Evolutionary conservation across 139 green algal species (phyloP), one percentile per base, ranked within the genome.

Genomic region (Asterochloris erici): DNA sequence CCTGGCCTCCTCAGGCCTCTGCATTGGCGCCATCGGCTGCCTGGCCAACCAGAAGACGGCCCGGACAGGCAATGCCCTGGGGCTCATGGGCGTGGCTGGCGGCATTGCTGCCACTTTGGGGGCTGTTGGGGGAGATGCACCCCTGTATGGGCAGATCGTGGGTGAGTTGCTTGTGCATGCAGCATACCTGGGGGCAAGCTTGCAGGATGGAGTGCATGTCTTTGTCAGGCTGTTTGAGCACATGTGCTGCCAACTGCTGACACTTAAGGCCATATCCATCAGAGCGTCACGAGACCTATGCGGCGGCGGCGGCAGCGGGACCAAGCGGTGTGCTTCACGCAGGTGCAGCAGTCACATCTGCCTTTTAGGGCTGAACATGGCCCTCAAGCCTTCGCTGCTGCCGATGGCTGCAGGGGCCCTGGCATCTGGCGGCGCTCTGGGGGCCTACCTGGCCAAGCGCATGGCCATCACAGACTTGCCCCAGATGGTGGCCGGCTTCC

Each of bases 21-120:
- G 94, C 91, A 98, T 98, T 71, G 92, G 90, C 70, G 91, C 94
- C 82, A 98, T 98, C 54, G 93, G 85, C 13, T 95, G 93, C 86
- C 90, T 98, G 79, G 81, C 93, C 78, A 89, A 91, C 78, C 95
- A 98, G 89, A 81, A 83, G 54, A 94, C 91, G 14, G 94, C 94
- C 0, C 86, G 92, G 68, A 85, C 93, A 0, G 95, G 94, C 63
- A 98, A 97, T 78, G 80, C 90, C 12, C 87, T 98, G 73, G 95
- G 95, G 26, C 84, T 96, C 75, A 89, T 94, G 2, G 95, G 95
- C 21, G 95, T 98, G 60, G 75, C 75, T 27, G 83, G 81, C 23
- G 95, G 95, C 70, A 79, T 98, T 28, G 90, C 86, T 23, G 92
- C 93, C 28, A 95, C 94, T 13, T 82, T 96, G 73, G 94, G 92